Base-by-base conservation (phyloP, 805 yeast genomes). In the Candida coquimbonensis region DNA sequence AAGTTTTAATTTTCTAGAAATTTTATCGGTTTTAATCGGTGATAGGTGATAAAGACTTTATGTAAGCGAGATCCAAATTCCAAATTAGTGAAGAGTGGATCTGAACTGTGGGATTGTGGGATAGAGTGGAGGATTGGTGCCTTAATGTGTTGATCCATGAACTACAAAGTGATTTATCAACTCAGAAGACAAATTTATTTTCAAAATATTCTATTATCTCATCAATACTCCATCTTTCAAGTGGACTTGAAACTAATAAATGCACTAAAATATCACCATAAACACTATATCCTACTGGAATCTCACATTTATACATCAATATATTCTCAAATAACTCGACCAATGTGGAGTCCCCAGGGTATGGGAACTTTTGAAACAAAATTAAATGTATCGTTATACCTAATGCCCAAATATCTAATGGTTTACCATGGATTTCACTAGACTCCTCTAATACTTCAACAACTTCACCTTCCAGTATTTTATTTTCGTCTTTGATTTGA, bases 331-430 rank as follows among this genome's bases (percentile, higher is more conserved):
- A 38, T 7, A 48, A 32, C 8, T 45, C 39, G 2, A 24, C 13
- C 11, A 42, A 14, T 9, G 32, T 39, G 5, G 29, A 35, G 9
- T 35, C 34, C 6, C 21, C n/a, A 6, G 33, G 35, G 25, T 19
- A 45, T 17, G 49, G 51, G n/a, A 26, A 38, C 9, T 36, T 29
- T n/a, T 45, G 16, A 21, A 44, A 45, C 7, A 45, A 9, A 8
- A 48, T 7, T 11, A 45, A 24, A 33, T 45, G 40, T 3, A 50
- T 11, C 4, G 48, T 48, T 7, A 48, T 38, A 6, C 53, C 53
- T 7, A 50, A 16, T 5, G 48, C 40, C 53, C 53, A 50, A 4
- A 40, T 17, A 43, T 50, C 53, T 14, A 48, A 8, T 9, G 49
- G 47, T 29, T 39, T 39, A 8, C 42, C 48, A 26, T 36, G 35